A percentile compares a stretch with the other conserved stretches of the same genome.
These are phyloP conservation scores for Pleurotus tuoliensis DNA, from an alignment of 768 basidiomycete genomes.

Conservation along the genomic window DNA sequence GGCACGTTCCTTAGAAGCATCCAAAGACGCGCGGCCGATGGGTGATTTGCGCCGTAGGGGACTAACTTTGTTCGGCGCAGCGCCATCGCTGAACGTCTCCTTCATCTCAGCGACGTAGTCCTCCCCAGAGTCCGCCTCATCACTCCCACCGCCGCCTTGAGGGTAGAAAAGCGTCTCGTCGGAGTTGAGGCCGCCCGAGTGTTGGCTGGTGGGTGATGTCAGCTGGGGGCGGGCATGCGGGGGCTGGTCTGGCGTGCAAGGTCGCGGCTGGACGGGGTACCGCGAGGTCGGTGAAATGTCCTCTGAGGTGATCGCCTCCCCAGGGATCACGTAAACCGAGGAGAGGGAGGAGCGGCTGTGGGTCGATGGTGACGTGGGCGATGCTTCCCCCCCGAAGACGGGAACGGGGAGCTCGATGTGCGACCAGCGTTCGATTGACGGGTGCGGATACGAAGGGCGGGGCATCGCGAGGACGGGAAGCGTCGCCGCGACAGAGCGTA, in stretches of 20 bases:
- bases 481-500: not conserved
- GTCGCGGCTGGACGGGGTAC: not conserved
- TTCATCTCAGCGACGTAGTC: not conserved
- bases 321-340: conserved; percentile 4
- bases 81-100: not conserved
- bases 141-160: not conserved
- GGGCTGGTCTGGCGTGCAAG: not conserved
- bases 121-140: not conserved
- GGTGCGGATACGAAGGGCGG: not conserved
- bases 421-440: not conserved
- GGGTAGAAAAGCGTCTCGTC: not conserved
- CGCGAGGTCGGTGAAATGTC: conserved; percentile 1
- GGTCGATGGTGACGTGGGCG: not conserved
- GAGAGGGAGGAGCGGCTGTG: not conserved
- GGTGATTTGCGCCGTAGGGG: not conserved
- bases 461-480: conserved; percentile 1
- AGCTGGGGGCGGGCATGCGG: not conserved
- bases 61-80: not conserved
- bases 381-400: too few relatives aligned
- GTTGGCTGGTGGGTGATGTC: not conserved
- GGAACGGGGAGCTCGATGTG: not conserved
- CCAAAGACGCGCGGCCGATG: not conserved
- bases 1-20: not conserved
- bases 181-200: not conserved
- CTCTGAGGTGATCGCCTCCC: conserved; percentile 3